phyloP scores from a whole-genome alignment of 148 eudicot genomes.

The Rhododendron ferrugineum region DNA sequence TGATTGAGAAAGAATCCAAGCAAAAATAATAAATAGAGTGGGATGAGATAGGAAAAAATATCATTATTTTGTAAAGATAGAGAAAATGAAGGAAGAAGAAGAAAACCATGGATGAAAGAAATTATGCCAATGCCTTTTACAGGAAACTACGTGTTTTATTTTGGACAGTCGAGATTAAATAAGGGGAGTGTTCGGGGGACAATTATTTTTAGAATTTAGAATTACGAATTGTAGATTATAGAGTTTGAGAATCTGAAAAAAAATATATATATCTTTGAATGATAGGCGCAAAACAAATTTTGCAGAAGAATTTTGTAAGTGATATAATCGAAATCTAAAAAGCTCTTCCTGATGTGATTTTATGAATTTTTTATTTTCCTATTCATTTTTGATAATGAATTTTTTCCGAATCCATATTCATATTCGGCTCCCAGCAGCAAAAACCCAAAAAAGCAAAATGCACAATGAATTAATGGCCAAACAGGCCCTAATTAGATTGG shows the following conservation, averaged over 20 bases:
- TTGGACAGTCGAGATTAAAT: neutral
- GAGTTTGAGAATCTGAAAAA: neutral
- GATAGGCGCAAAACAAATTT: neutral
- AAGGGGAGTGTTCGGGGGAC: no score
- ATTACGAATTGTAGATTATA: neutral
- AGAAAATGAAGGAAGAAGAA: neutral
- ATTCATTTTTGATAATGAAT: neutral
- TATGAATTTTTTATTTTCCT: neutral
- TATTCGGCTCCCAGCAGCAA: neutral
- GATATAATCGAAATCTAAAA: neutral
- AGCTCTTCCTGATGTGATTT: neutral
- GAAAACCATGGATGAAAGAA: neutral
- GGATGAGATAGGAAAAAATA: neutral
- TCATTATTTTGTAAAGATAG: neutral
- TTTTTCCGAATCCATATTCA: neutral
- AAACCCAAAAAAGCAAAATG: neutral
- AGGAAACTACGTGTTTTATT: neutral
- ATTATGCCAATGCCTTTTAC: neutral
- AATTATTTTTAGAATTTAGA: neutral
- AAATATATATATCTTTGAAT: neutral
- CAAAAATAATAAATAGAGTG: neutral
- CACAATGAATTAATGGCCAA: neutral
- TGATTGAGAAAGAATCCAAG: neutral
- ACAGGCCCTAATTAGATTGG: neutral
- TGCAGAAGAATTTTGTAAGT: neutral